Percentiles rank a stretch among this genome's conserved stretches.
Conservation (phyloP, 257 asterid species). For the Ilex aquifolium region DNA sequence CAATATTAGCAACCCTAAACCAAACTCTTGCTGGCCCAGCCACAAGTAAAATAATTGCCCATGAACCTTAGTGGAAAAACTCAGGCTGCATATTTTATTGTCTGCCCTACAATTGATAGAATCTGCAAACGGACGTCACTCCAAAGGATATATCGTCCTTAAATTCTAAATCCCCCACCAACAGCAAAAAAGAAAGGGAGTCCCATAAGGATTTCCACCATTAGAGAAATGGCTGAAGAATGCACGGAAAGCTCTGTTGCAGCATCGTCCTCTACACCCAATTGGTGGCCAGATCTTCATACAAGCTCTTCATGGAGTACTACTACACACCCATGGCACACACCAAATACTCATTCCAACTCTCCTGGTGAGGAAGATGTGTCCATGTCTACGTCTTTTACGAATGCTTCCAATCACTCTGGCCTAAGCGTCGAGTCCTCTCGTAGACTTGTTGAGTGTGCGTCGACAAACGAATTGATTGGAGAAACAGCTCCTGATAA, state of each 20-base stretch:
- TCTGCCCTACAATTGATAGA: slow-evolving; percentile 13
- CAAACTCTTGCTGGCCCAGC: not conserved
- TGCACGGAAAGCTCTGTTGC: slow-evolving; percentile 11
- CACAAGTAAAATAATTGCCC: slow-evolving; percentile 16
- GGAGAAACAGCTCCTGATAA: slow-evolving; percentile 10
- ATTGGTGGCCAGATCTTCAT: slow-evolving; percentile 15
- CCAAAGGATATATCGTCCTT: slow-evolving; percentile 7
- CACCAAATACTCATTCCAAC: not conserved
- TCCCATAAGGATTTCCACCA: not conserved
- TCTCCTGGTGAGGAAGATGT: slow-evolving; percentile 18
- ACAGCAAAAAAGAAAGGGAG: not conserved
- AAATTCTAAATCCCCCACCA: slow-evolving; percentile 15
- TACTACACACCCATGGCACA: slow-evolving; percentile 4
- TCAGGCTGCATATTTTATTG: slow-evolving; percentile 19
- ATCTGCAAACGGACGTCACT: slow-evolving; percentile 3
- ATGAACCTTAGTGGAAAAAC: slow-evolving; percentile 9
- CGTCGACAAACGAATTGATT: not conserved
- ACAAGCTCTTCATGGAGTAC: slow-evolving; percentile 17
- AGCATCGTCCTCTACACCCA: slow-evolving; percentile 3
- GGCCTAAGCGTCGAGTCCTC: not conserved
- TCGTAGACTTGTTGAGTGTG: not conserved
- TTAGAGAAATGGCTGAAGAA: slow-evolving; percentile 6
- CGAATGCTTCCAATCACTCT: slow-evolving; percentile 1
- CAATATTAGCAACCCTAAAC: not conserved
- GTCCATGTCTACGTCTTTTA: slow-evolving; percentile 12